These are phyloP conservation scores for Acacia pycnantha DNA, from an alignment of 331 rosid species.

Conservation along the genomic window DNA sequence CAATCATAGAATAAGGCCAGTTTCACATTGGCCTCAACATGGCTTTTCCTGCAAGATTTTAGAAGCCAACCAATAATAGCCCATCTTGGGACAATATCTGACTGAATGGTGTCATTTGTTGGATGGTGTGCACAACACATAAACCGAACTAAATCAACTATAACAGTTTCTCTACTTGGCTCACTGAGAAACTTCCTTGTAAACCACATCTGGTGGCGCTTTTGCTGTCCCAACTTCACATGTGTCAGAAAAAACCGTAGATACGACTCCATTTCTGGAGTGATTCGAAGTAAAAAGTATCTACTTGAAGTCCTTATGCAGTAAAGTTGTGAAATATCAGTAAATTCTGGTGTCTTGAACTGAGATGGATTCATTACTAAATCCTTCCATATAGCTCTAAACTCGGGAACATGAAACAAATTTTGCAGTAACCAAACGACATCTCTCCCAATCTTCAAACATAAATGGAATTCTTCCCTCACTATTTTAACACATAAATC, in stretches of 20 bases:
- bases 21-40: conserved; percentile 52
- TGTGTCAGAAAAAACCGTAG: conserved; percentile 62
- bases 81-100: conserved; percentile 85
- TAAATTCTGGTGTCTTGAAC: conserved; percentile 46
- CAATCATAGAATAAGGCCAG: conserved; percentile 81
- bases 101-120: conserved; percentile 72
- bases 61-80: conserved; percentile 83
- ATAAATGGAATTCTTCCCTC: conserved; percentile 56
- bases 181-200: conserved; percentile 56
- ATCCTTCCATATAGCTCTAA: conserved; percentile 60
- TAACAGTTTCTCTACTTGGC: conserved; percentile 49
- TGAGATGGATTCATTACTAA: conserved; percentile 42
- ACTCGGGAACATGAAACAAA: conserved; percentile 59
- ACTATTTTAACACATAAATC: conserved; percentile 57
- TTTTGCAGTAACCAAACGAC: conserved; percentile 65
- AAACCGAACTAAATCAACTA: conserved; percentile 67
- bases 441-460: conserved; percentile 76
- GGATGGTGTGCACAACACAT: conserved; percentile 86
- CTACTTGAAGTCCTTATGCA: conserved; percentile 53
- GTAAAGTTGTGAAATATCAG: conserved; percentile 58
- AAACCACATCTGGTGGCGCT: conserved; percentile 73
- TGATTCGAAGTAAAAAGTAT: conserved; percentile 57
- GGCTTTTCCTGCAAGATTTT: conserved; percentile 45
- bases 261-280: conserved; percentile 72
- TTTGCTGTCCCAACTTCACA: conserved; percentile 67